phyloP scores from a whole-genome alignment of 1,284 basidiomycete species.

The Coniophora puteana region DNA sequence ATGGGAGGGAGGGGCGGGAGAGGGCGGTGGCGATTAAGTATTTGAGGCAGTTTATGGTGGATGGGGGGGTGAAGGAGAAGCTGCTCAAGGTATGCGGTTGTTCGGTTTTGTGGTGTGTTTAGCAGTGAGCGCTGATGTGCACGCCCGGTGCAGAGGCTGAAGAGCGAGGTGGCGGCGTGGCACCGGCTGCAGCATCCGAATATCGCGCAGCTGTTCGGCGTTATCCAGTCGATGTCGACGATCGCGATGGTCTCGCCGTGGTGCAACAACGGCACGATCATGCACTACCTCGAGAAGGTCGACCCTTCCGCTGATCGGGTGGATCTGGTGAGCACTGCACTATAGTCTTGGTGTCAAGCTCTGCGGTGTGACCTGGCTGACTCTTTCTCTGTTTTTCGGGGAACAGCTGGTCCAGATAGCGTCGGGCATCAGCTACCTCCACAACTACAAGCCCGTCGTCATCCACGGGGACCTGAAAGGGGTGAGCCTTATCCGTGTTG shows the following conservation, averaged over 20 bases:
- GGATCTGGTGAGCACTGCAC: conserved; percentile 34
- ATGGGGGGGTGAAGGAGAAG: conserved; percentile 44
- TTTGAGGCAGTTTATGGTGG: conserved; percentile 46
- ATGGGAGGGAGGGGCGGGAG: conserved; percentile 30
- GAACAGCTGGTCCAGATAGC: conserved; percentile 46
- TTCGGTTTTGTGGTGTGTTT: background rate
- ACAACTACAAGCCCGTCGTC: conserved; percentile 45
- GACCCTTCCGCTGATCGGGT: conserved; percentile 38
- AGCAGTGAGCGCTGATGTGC: too few relatives aligned
- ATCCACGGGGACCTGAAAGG: conserved; percentile 59
- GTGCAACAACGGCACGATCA: conserved; percentile 54
- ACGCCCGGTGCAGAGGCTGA: conserved; percentile 41
- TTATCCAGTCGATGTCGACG: conserved; percentile 42
- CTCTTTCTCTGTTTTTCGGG: background rate
- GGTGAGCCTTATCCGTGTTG: conserved; percentile 24
- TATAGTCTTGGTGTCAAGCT: background rate
- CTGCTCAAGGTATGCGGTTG: conserved; percentile 39
- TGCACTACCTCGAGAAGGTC: conserved; percentile 37
- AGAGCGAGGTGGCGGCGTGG: conserved; percentile 51
- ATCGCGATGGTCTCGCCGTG: conserved; percentile 60
- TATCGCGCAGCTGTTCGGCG: conserved; percentile 46
- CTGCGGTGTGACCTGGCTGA: background rate
- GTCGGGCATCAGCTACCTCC: conserved; percentile 49
- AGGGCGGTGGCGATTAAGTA: conserved; percentile 53
- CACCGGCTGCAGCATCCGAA: conserved; percentile 49